These are phyloP conservation scores for Graphilbum fragrans DNA, from an alignment of 2,329 filamentous ascomycete genomes.

Conservation along the genomic window DNA sequence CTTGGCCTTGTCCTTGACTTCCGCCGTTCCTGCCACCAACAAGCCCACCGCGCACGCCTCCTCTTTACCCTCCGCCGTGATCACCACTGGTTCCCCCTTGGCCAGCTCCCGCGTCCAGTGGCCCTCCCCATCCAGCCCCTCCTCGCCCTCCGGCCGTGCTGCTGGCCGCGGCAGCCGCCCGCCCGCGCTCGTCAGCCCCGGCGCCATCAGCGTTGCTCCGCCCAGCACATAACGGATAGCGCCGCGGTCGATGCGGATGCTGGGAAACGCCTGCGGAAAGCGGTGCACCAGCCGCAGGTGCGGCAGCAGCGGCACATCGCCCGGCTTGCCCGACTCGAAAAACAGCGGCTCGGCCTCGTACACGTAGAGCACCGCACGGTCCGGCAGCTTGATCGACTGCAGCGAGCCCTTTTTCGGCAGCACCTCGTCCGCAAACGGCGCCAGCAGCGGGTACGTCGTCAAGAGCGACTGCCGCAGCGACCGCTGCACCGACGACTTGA, in stretches of 20 bases:
- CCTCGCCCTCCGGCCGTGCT: constrained; percentile 21
- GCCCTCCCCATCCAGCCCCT: constrained; percentile 37
- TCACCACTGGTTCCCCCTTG: constrained; percentile 73
- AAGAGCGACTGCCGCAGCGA: constrained; percentile 71
- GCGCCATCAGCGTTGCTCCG: constrained; percentile 92
- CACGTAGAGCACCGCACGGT: constrained; percentile 80
- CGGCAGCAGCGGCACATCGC: constrained; percentile 53
- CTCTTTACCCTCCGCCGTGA: constrained; percentile 87
- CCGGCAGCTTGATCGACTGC: constrained; percentile 83
- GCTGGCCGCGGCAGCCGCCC: constrained; percentile 58
- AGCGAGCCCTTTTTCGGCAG: constrained; percentile 90
- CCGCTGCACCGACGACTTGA: constrained; percentile 93
- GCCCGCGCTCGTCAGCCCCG: constrained; percentile 74
- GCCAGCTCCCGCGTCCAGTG: constrained; percentile 55
- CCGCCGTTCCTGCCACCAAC: constrained; percentile 72
- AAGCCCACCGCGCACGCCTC: constrained; percentile 81
- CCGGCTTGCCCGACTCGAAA: constrained; percentile 60
- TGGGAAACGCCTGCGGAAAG: constrained; percentile 75
- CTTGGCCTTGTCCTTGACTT: constrained; percentile 91
- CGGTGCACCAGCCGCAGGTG: constrained; percentile 83
- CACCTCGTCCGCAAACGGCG: constrained; percentile 83
- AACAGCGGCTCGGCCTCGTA: constrained; percentile 71
- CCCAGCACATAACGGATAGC: constrained; percentile 94
- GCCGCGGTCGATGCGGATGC: constrained; percentile 82
- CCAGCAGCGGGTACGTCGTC: constrained; percentile 74